phyloP scores from a whole-genome alignment of 2,329 filamentous ascomycete genomes.

The Epichloe aotearoae region DNA sequence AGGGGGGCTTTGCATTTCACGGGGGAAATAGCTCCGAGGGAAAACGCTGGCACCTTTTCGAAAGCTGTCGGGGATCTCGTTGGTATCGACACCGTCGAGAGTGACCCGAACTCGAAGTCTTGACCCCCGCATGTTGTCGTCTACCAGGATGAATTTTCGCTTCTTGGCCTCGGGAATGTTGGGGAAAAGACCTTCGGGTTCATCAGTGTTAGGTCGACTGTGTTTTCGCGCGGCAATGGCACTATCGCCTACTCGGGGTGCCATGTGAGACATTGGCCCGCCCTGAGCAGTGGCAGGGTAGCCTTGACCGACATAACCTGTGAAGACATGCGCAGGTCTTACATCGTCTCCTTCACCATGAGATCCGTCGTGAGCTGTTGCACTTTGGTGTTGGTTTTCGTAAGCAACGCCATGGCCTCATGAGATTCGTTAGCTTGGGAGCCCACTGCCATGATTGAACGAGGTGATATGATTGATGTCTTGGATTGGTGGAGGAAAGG shows the following conservation, averaged over 20 bases:
- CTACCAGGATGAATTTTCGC: constrained; percentile 92
- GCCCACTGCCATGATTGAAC: constrained; percentile 1
- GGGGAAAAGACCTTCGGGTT: constrained; percentile 64
- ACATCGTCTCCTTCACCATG: constrained; percentile 46
- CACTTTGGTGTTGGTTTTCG: constrained; percentile 50
- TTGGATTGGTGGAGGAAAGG: background rate
- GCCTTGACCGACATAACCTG: constrained; percentile 50
- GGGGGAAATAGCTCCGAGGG: constrained; percentile 80
- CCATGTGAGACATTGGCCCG: constrained; percentile 52
- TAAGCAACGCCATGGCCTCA: constrained; percentile 48
- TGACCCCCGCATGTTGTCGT: constrained; percentile 66
- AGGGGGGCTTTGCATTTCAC: constrained; percentile 85
- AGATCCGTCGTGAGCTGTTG: constrained; percentile 37
- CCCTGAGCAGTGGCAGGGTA: constrained; percentile 35
- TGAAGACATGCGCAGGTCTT: constrained; percentile 63
- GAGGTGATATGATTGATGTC: background rate
- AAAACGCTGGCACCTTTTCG: constrained; percentile 82
- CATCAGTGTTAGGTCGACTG: constrained; percentile 37
- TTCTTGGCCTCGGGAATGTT: constrained; percentile 82
- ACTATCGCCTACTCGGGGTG: constrained; percentile 18
- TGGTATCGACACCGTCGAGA: constrained; percentile 85
- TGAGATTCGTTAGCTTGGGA: constrained; percentile 4
- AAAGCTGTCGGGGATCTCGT: constrained; percentile 93
- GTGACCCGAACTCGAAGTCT: constrained; percentile 82
- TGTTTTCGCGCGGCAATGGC: constrained; percentile 24